Conservation (phyloP, 805 yeast species). For the Isabelozyma pseudorhagii region DNA sequence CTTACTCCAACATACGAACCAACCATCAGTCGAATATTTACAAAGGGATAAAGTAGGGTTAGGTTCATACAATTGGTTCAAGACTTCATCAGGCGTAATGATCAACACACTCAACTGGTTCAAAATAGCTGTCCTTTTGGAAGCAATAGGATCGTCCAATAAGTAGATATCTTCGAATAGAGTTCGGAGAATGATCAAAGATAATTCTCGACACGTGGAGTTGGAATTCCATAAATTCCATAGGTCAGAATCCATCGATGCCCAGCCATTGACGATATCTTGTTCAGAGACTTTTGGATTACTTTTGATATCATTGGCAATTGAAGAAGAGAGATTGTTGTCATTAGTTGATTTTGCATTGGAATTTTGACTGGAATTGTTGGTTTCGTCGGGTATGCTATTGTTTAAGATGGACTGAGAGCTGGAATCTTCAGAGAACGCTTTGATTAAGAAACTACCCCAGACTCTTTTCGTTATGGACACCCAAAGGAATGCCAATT, state of each 20-base stretch:
- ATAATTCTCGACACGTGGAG: slow-evolving; percentile 65
- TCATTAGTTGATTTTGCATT: neutral
- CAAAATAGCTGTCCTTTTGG: slow-evolving; percentile 71
- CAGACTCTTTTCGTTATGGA: slow-evolving; percentile 85
- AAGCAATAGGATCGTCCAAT: slow-evolving; percentile 87
- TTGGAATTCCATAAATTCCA: slow-evolving; percentile 70
- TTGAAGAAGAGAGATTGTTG: neutral
- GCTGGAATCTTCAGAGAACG: slow-evolving; percentile 10
- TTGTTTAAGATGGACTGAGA: neutral
- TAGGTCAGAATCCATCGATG: slow-evolving; percentile 77
- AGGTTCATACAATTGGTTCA: slow-evolving; percentile 60
- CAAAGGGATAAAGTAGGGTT: slow-evolving; percentile 62
- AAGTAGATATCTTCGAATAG: slow-evolving; percentile 91
- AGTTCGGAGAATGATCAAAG: slow-evolving; percentile 76
- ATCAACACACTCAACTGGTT: slow-evolving; percentile 83
- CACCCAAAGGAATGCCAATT: slow-evolving; percentile 88
- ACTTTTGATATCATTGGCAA: slow-evolving; percentile 9
- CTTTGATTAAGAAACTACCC: slow-evolving; percentile 66
- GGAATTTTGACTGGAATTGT: slow-evolving; percentile 1
- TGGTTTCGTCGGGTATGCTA: slow-evolving; percentile 6
- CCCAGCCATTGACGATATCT: slow-evolving; percentile 70
- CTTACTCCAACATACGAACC: slow-evolving; percentile 74
- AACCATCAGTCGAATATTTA: slow-evolving; percentile 73
- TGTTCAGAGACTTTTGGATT: slow-evolving; percentile 36
- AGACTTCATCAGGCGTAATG: slow-evolving; percentile 65